Conservation (phyloP, 2,329 filamentous ascomycete genomes). For the Westerdykella ornata region DNA sequence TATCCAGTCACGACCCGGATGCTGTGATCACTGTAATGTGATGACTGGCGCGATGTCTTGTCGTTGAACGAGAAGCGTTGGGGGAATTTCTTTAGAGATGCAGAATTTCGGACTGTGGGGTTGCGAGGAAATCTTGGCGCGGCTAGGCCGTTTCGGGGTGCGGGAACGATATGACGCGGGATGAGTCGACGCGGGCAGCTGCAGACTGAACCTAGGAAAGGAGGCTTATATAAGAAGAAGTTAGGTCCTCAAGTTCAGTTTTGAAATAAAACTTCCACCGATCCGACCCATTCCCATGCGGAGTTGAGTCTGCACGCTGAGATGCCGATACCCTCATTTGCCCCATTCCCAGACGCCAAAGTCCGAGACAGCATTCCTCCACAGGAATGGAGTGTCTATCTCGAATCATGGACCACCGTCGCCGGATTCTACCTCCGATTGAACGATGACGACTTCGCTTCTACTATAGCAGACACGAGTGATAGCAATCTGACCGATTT, state of each 20-base stretch:
- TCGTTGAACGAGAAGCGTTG: slow-evolving; percentile 7
- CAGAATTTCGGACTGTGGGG: slow-evolving; percentile 11
- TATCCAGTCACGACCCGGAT: slow-evolving; percentile 45
- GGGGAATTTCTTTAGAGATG: slow-evolving; percentile 18
- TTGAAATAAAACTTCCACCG: not conserved
- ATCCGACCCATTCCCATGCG: no score
- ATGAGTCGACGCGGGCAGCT: not conserved
- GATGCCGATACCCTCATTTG: slow-evolving; percentile 62
- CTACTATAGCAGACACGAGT: slow-evolving; percentile 32
- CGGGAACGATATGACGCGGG: not conserved
- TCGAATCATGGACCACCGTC: slow-evolving; percentile 69
- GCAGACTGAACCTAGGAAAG: not conserved
- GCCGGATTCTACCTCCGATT: slow-evolving; percentile 58
- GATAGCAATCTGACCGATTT: slow-evolving; percentile 57
- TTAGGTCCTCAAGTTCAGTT: not conserved
- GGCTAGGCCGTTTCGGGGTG: slow-evolving; percentile 29
- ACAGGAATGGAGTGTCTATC: slow-evolving; percentile 68
- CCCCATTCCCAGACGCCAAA: slow-evolving; percentile 63
- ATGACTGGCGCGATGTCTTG: slow-evolving; percentile 41
- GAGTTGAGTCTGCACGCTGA: not conserved
- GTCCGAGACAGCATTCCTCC: slow-evolving; percentile 61
- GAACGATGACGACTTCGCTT: slow-evolving; percentile 50
- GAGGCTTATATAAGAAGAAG: not conserved
- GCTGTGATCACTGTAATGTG: slow-evolving; percentile 48
- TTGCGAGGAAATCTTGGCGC: slow-evolving; percentile 35